Percentiles rank a stretch among this genome's conserved stretches.
These are phyloP conservation scores for Gastrolobium bilobum DNA, from an alignment of 306 rosid genomes.

Conservation along the genomic window DNA sequence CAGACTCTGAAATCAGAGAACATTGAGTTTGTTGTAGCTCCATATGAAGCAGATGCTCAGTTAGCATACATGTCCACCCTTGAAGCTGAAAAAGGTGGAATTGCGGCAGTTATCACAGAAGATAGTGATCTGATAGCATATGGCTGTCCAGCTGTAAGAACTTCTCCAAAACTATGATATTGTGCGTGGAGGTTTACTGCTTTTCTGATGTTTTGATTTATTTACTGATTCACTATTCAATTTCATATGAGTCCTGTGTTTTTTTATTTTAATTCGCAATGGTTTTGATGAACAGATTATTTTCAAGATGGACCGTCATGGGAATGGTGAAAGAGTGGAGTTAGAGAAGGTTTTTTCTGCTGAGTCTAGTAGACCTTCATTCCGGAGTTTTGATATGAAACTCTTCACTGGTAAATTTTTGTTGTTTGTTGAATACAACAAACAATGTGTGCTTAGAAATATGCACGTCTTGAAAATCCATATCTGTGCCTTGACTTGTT, in stretches of 20 bases:
- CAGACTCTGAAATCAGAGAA: constrained; percentile 82
- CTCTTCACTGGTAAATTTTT: constrained; percentile 72
- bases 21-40: constrained; percentile 94
- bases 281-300: constrained; percentile 64
- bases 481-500: constrained; percentile 7
- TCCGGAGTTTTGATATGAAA: constrained; percentile 68
- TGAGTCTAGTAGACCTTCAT: constrained; percentile 66
- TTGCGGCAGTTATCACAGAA: constrained; percentile 81
- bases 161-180: constrained; percentile 55
- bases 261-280: constrained; percentile 48
- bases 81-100: constrained; percentile 70
- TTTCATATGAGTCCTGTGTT: constrained; percentile 33
- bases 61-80: constrained; percentile 80
- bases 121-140: constrained; percentile 76
- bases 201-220: constrained; percentile 43
- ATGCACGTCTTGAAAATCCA: constrained; percentile 17
- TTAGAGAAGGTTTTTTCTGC: constrained; percentile 72
- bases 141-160: constrained; percentile 94
- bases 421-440: constrained; percentile 37
- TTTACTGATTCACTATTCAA: constrained; percentile 31
- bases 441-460: constrained; percentile 9
- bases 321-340: constrained; percentile 84
- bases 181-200: constrained; percentile 56
- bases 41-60: constrained; percentile 99
- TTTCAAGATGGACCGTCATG: constrained; percentile 90